A percentile compares a stretch with the other conserved stretches of the same genome.
These are phyloP conservation scores for Gentiana straminea DNA, from an alignment of 257 asterid species.

Conservation along the genomic window DNA sequence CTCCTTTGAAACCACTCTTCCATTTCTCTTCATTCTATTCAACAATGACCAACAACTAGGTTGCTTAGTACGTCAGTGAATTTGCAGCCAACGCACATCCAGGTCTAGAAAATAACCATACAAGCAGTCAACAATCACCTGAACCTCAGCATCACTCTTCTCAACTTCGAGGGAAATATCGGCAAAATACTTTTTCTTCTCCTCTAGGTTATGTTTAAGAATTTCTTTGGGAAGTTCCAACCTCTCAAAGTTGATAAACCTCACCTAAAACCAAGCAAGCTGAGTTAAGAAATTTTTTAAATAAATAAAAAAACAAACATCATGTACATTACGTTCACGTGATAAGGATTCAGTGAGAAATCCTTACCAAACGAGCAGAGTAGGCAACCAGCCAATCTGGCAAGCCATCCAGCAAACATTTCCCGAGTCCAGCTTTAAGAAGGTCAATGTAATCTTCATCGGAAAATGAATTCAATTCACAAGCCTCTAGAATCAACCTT, in stretches of 20 bases:
- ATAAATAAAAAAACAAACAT: constrained; percentile 10
- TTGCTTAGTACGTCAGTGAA: not conserved
- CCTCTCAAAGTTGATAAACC: constrained; percentile 95
- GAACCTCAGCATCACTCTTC: constrained; percentile 92
- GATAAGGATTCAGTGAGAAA: constrained; percentile 1
- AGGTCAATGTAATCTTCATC: constrained; percentile 94
- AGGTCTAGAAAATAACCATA: not conserved
- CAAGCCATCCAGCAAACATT: constrained; percentile 94
- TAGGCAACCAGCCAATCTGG: constrained; percentile 97
- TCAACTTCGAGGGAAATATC: constrained; percentile 78
- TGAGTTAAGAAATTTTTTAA: no score
- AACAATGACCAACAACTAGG: no score
- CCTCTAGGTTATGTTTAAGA: constrained; percentile 81
- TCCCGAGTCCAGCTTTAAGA: constrained; percentile 94
- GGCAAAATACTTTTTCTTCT: constrained; percentile 77
- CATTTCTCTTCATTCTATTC: not conserved
- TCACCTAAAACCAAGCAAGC: constrained; percentile 52
- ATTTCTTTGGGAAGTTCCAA: constrained; percentile 75
- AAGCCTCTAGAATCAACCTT: constrained; percentile 77
- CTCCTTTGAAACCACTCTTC: no score
- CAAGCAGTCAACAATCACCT: constrained; percentile 34
- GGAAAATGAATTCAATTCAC: constrained; percentile 81
- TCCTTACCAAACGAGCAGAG: constrained; percentile 75
- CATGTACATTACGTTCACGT: not conserved
- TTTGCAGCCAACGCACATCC: not conserved